Evolutionary conservation across 805 yeast genomes (phyloP), one percentile per base, ranked within the genome.

Genomic region (Nadsonia fulvescens): DNA sequence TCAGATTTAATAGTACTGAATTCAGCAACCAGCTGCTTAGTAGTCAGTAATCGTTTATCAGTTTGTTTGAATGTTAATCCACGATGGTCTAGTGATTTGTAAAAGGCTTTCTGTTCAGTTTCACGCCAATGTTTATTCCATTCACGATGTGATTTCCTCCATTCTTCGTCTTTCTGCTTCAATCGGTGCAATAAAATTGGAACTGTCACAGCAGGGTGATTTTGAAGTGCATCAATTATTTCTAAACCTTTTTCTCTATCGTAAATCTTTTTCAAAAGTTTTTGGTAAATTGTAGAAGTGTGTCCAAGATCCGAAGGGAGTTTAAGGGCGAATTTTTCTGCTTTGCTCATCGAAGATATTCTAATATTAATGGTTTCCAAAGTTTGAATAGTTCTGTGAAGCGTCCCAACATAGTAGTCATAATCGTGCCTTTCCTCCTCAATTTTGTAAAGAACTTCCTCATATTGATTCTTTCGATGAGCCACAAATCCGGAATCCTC

Each of bases 61-160:
- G 93, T 77, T 47, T 89, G 95, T 51, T 86, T 86, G 56, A 86
- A 89, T 1, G 95, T 83, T 41, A 86, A 61, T 1, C 98, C 96
- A 35, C 83, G 57, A 47, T 89, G 98, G 48, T 86, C 98, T 37
- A 86, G 60, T 3, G 93, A 77, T 49, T 89, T 86, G 56, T 70
- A 79, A 47, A 77, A 82, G 0, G 82, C 93, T 41, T 81, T 82
- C 43, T 83, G 93, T 50, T 89, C 96, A 53, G 91, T 70, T 52
- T 86, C 96, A 45, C 98, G 70, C 98, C 98, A 86, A 7, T 81
- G 91, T 46, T 83, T 83, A 52, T 83, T 83, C 96, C 96, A 86
- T 48, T 89, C 96, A 41, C 96, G 69, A 42, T 86, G 96, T 2
- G 94, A 82, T 35, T 93, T 67, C 50, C 79, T 77, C 98, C 98